A percentile compares a stretch with the other conserved stretches of the same genome.
Conservation (phyloP, 352 stramenopile species). For the Thraustotheca clavata region DNA sequence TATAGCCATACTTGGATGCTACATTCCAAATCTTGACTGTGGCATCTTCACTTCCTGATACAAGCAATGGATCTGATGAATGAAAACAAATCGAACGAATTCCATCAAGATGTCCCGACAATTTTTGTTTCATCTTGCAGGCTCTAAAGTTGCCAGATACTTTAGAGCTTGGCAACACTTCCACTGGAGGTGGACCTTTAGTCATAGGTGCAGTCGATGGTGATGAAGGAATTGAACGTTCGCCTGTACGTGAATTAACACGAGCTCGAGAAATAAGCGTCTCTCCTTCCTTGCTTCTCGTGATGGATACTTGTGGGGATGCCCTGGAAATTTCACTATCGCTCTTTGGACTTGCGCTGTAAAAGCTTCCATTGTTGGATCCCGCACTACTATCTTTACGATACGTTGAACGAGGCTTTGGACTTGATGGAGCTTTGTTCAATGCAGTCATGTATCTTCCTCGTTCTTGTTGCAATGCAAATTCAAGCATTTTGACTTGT, state of each 20-base stretch:
- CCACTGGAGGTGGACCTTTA: background rate
- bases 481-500: constrained; percentile 86
- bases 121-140: constrained; percentile 80
- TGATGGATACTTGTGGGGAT: constrained; percentile 14
- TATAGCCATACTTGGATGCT: constrained; percentile 15
- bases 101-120: constrained; percentile 78
- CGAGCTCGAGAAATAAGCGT: constrained; percentile 51
- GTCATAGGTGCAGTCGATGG: background rate
- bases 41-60: constrained; percentile 74
- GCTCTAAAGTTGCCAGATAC: constrained; percentile 36
- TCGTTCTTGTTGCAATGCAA: constrained; percentile 62
- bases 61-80: constrained; percentile 67
- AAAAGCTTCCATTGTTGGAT: background rate
- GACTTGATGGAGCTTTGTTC: constrained; percentile 29
- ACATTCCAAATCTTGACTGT: constrained; percentile 82
- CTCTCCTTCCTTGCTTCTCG: constrained; percentile 17
- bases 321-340: constrained; percentile 30
- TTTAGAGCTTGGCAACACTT: constrained; percentile 16
- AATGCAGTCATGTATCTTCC: constrained; percentile 71
- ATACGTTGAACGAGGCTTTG: constrained; percentile 37
- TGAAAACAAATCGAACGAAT: constrained; percentile 71
- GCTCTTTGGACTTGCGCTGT: constrained; percentile 30
- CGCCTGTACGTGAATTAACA: constrained; percentile 49
- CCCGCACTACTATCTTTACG: constrained; percentile 46
- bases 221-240: constrained; percentile 34